Evolutionary conservation across 495 filamentous ascomycete species (phyloP).

Genomic region (Trichoderma reesei): DNA sequence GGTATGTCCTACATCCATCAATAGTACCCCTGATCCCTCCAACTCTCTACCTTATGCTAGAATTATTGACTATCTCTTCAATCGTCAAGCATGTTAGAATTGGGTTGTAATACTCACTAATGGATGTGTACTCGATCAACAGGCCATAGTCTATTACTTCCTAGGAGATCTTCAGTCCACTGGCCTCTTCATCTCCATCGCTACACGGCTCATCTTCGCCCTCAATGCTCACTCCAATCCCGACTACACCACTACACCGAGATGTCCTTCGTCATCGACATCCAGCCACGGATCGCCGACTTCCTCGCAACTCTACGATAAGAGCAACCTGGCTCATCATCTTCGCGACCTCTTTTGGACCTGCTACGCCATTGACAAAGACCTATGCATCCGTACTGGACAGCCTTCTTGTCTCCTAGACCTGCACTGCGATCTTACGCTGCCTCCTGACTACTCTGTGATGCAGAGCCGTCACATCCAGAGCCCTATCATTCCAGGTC

Average conservation of each 20-base stretch:
- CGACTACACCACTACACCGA: neutral
- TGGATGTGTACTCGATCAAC: neutral
- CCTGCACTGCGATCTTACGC: neutral
- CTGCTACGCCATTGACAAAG: neutral
- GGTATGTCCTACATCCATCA: neutral
- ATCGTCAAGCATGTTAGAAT: no score
- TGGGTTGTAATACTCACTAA: no score
- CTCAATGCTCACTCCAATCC: neutral
- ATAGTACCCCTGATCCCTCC: neutral
- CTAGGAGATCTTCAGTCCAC: neutral
- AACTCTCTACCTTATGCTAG: no score
- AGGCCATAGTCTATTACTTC: neutral
- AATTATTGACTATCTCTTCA: no score
- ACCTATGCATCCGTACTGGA: neutral
- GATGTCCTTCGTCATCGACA: no score
- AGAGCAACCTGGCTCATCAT: neutral
- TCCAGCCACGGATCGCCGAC: no score
- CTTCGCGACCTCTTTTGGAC: neutral
- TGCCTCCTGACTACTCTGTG: neutral
- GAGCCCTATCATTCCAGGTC: neutral
- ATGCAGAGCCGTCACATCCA: neutral
- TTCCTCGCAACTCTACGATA: neutral
- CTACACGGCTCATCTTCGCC: neutral
- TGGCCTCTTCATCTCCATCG: neutral
- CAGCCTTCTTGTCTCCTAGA: neutral